Evolutionary conservation across 176 grass and related monocot genomes (phyloP), one percentile per base, ranked within the genome.

Genomic region (Canna indica): DNA sequence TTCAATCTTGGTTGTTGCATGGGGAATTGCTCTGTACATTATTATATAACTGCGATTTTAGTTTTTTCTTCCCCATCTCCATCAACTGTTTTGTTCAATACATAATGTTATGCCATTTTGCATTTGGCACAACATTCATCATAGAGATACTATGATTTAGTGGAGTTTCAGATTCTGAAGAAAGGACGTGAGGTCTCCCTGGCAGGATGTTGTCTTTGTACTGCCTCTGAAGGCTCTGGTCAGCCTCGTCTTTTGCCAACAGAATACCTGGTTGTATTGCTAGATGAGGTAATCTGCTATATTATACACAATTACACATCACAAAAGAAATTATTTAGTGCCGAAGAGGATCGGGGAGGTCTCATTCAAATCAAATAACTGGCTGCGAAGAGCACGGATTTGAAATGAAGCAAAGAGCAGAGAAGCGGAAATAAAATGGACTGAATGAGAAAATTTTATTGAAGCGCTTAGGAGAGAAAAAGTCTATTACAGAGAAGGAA

Each of bases 181-280:
- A 97, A 90, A 80, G 88, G 93, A 39, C 86, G 88, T 76, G 88
- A 97, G 74, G 74, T 97, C 80, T 78, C 90, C 61, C 74, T 97
- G 39, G 87, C 88, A 46, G 93, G 93, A 72, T 97, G 93, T 83
- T 89, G 81, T 85, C 86, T 97, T 83, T 86, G 93, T 73, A 85
- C 77, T 77, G 86, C 88, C 34, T 83, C 68, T 29, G 88, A 87
- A 79, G 93, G 88, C 69, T 90, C 84, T 78, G 82, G 83, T 11
- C 76, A 77, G 45, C 64, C 79, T 75, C 82, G 88, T 59, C 85
- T 97, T 83, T 87, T 92, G 48, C 93, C 93, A 71, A 97, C 88
- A 81, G 93, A 97, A 83, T 87, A 97, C 76, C 76, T 97, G 68
- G 75, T 97, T 38, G 83, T 90, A 72, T 82, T 97, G 70, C 83